Base-by-base conservation (phyloP, 2,329 filamentous ascomycete genomes). In the Gremmenia infestans region DNA sequence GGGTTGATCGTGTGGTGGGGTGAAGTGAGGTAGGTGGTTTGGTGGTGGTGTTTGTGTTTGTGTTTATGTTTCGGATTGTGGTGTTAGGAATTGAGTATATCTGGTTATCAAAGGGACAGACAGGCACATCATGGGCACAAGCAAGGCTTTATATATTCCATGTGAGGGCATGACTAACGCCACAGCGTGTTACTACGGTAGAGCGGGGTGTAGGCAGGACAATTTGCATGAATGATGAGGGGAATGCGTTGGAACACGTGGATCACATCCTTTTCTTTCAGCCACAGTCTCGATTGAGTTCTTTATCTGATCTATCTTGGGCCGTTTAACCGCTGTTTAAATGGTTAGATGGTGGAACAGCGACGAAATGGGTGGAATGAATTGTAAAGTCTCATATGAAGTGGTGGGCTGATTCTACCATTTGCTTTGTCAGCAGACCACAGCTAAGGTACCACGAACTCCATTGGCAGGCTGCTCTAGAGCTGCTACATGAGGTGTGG, bases 241-340 rank as follows among this genome's bases (percentile, higher is more conserved):
- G 40, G 40, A 4, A 53, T 50, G 50, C 55, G 47, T 53, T 53
- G 47, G 47, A 46, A 49, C 17, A n/a, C 46, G 40, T 28, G n/a
- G 42, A 42, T 51, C n/a, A 37, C 39, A n/a, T 5, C 39, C 14
- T 19, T 46, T 22, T 12, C 23, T 37, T 32, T 46, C 42, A 32
- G 50, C 25, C 23, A 46, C 50, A 37, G 39, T 25, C 4, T 32
- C 25, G n/a, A 19, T 7, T 43, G 15, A 11, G 40, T 5, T 23
- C 43, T 12, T 25, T 47, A 9, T 12, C 12, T 47, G 17, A 15
- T 4, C 15, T 23, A 47, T 17, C 9, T 43, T 39, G 11, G 15
- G 36, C 36, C 36, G 36, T 14, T n/a, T 14, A n/a, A n/a, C 36
- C 36, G 36, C 36, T 39, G 36, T 39, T 12, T 8, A 14, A 8